Evolutionary conservation across 2,329 filamentous ascomycete genomes (phyloP).

Genomic region (Diaporthe eres): DNA sequence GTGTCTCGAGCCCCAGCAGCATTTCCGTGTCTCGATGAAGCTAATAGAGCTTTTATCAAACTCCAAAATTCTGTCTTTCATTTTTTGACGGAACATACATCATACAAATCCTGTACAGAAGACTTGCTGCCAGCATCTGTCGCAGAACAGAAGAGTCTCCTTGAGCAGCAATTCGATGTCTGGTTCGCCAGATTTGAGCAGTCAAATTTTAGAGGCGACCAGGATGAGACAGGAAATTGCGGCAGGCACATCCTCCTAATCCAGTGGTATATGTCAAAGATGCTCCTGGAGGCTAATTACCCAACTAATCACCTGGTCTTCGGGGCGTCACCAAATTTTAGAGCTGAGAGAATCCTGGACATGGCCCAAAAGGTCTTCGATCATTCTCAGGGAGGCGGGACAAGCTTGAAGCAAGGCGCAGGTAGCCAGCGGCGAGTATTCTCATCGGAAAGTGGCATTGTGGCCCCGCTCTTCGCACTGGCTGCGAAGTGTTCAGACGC

Average conservation of each 20-base stretch:
- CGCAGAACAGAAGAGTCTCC: background rate
- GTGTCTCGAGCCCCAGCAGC: too few relatives aligned
- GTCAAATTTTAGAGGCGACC: background rate
- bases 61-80: background rate
- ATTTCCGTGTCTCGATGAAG: background rate
- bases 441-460: background rate
- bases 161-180: background rate
- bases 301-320: background rate
- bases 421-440: background rate
- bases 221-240: background rate
- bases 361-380: background rate
- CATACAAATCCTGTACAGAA: background rate
- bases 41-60: background rate
- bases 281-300: background rate
- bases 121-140: background rate
- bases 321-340: background rate
- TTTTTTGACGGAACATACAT: background rate
- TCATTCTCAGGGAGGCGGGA: background rate
- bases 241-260: background rate
- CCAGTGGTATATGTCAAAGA: conserved; percentile 3
- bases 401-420: accelerated
- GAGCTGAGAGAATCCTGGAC: background rate
- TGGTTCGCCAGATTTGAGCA: background rate
- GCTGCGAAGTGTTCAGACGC: background rate
- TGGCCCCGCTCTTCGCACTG: background rate